Conservation (phyloP, 768 basidiomycete genomes). For the Mycena filopes region DNA sequence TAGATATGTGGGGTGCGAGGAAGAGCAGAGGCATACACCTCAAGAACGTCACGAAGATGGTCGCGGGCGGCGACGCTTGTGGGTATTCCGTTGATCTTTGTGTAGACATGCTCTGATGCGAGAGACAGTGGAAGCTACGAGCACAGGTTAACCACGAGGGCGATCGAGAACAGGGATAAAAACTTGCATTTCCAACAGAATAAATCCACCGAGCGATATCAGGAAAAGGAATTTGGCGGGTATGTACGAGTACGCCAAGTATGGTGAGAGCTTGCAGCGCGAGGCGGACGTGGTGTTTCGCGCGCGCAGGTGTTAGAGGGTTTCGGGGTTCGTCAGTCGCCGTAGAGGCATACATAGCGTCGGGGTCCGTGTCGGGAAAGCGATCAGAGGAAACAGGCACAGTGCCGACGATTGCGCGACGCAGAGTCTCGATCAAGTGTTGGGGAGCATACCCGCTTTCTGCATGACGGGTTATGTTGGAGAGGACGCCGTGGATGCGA, state of each 20-base stretch:
- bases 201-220: constrained; percentile 19
- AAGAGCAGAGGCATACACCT: constrained; percentile 3
- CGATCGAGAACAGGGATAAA: background rate
- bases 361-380: background rate
- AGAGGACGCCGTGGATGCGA: constrained; percentile 14
- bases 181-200: constrained; percentile 17
- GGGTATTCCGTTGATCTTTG: background rate
- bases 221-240: constrained; percentile 13
- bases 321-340: background rate
- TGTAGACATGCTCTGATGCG: background rate
- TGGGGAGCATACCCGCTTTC: background rate
- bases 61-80: background rate
- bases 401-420: background rate
- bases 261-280: constrained; percentile 24
- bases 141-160: background rate
- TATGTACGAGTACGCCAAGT: constrained; percentile 3
- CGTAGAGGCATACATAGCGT: background rate
- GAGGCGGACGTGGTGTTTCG: background rate
- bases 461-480: background rate
- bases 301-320: background rate
- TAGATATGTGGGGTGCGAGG: constrained; percentile 10
- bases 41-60: constrained; percentile 8
- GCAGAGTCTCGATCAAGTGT: background rate
- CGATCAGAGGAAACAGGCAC: too few species aligned
- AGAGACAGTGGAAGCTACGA: constrained; percentile 3